Conservation (phyloP, 495 filamentous ascomycete species). For the Mycothermus thermophilus region DNA sequence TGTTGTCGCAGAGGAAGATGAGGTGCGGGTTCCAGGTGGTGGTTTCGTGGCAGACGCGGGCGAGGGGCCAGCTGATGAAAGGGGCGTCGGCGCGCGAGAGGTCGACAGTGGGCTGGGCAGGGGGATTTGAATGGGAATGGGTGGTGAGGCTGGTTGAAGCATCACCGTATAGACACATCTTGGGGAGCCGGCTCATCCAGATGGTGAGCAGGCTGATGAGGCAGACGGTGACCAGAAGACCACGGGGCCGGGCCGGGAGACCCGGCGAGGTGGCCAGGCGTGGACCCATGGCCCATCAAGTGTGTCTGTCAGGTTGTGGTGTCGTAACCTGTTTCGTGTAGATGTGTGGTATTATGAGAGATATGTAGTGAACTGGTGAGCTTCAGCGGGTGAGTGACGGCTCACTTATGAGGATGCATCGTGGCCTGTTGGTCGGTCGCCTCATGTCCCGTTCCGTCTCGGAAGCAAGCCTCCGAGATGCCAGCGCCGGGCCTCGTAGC, state of each 20-base stretch:
- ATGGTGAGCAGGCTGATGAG: constrained; percentile 12
- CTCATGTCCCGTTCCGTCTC: no score
- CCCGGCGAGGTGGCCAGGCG: not conserved
- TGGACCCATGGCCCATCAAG: constrained; percentile 3
- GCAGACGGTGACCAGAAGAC: constrained; percentile 7
- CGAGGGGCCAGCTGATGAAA: constrained; percentile 34
- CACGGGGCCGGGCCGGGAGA: constrained; percentile 7
- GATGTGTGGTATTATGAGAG: no score
- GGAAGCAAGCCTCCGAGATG: constrained; percentile 1
- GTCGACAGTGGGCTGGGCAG: constrained; percentile 9
- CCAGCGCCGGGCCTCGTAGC: not conserved
- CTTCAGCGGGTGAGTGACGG: no score
- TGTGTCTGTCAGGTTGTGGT: not conserved
- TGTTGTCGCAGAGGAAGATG: constrained; percentile 36
- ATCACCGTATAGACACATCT: constrained; percentile 10
- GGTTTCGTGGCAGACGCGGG: constrained; percentile 28
- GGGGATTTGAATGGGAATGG: not conserved
- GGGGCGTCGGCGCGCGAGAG: constrained; percentile 26
- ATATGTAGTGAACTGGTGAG: no score
- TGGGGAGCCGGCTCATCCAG: constrained; percentile 13
- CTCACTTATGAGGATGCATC: no score
- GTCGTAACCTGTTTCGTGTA: not conserved
- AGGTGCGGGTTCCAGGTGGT: constrained; percentile 23
- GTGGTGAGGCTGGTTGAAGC: not conserved
- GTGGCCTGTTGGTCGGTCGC: no score